Evolutionary conservation across 2,329 filamentous ascomycete genomes (phyloP).

Genomic region (Endothia cerciana): DNA sequence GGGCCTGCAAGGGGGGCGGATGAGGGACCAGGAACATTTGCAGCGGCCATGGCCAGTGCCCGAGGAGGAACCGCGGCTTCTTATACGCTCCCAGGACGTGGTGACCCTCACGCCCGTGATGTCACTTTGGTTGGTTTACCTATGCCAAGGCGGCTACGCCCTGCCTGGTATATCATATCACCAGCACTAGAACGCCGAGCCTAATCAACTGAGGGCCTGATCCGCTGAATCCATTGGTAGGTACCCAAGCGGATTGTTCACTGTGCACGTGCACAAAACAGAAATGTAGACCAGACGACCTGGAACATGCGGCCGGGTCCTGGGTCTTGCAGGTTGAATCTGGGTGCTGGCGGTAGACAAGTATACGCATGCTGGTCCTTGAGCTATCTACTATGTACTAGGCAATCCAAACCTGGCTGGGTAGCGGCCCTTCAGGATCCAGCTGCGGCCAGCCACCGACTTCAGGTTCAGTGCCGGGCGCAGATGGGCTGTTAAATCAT

Average conservation of each 20-base stretch:
- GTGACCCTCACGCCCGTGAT: conserved; percentile 18
- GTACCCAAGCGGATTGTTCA: neutral
- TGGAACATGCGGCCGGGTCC: no score
- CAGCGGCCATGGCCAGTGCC: no score
- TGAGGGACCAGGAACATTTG: neutral
- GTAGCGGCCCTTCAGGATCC: no score
- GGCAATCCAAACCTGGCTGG: neutral
- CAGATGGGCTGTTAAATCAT: neutral
- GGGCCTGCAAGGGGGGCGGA: neutral
- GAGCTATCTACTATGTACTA: neutral
- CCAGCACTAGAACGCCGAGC: neutral
- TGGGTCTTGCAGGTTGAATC: no score
- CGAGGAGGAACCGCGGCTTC: neutral
- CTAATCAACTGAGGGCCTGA: neutral
- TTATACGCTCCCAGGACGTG: conserved; percentile 13
- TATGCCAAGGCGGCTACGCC: neutral
- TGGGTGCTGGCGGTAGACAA: neutral
- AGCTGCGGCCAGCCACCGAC: no score
- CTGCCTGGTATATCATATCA: neutral
- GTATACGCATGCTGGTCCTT: neutral
- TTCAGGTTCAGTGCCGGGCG: neutral
- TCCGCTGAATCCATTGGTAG: neutral
- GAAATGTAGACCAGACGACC: no score
- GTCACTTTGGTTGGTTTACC: conserved; percentile 19
- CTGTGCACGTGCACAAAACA: neutral